phyloP scores from a whole-genome alignment of 202 grass and related monocot genomes.

The Saccharum hybrid region DNA sequence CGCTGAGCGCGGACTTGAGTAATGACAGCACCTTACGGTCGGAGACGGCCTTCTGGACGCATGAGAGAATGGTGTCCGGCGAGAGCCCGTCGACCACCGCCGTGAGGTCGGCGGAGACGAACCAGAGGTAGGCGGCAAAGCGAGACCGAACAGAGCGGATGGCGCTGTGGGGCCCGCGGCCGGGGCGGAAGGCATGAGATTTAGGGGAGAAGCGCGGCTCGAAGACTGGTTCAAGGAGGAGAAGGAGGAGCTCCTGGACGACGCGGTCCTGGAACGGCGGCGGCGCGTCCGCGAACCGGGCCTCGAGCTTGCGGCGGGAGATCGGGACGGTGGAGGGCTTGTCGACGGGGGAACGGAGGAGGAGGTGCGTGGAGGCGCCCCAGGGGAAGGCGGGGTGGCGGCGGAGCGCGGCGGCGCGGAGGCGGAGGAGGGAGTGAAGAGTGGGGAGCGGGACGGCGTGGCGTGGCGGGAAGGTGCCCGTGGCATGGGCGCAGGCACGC shows the following conservation, averaged over 20 bases:
- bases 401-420: slow-evolving; percentile 57
- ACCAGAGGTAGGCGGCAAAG: slow-evolving; percentile 92
- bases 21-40: slow-evolving; percentile 77
- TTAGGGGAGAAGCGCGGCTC: slow-evolving; percentile 87
- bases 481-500: slow-evolving; percentile 80
- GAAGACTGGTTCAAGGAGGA: slow-evolving; percentile 82
- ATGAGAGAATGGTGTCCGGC: slow-evolving; percentile 62
- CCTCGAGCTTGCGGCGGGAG: slow-evolving; percentile 74
- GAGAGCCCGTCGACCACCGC: slow-evolving; percentile 52
- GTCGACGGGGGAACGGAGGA: slow-evolving; percentile 74
- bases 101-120: slow-evolving; percentile 78
- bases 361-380: slow-evolving; percentile 77
- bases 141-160: slow-evolving; percentile 79
- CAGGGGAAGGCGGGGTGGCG: slow-evolving; percentile 72
- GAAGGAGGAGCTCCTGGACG: slow-evolving; percentile 84
- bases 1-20: slow-evolving; percentile 67
- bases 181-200: slow-evolving; percentile 81
- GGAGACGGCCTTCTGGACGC: slow-evolving; percentile 55
- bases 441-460: slow-evolving; percentile 62
- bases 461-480: slow-evolving; percentile 67
- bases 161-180: slow-evolving; percentile 73
- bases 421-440: slow-evolving; percentile 80
- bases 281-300: slow-evolving; percentile 59
- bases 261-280: slow-evolving; percentile 86
- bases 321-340: slow-evolving; percentile 67